These are phyloP conservation scores for Neofusicoccum cordaticola DNA, from an alignment of 2,329 filamentous ascomycete genomes.

Conservation along the genomic window DNA sequence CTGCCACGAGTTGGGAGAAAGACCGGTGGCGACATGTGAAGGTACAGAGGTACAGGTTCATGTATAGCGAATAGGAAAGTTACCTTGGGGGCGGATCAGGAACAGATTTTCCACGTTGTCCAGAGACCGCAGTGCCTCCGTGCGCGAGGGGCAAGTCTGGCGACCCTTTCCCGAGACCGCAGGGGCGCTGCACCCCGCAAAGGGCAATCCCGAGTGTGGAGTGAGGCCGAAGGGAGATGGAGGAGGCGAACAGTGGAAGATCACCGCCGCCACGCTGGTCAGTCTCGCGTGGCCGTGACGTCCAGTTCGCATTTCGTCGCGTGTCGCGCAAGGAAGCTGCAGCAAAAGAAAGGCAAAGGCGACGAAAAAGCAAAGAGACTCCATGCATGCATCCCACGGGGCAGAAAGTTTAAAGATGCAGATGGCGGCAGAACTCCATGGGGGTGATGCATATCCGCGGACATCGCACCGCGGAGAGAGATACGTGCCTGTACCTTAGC, in stretches of 20 bases:
- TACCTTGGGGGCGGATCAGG: not conserved
- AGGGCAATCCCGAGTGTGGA: not conserved
- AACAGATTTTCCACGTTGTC: not conserved
- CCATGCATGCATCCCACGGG: not conserved
- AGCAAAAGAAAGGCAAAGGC: not conserved
- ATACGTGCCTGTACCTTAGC: not conserved
- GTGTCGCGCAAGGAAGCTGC: not conserved
- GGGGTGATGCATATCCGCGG: not conserved
- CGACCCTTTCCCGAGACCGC: not conserved
- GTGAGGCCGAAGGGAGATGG: not conserved
- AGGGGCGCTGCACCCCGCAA: not conserved
- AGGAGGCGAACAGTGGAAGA: not conserved
- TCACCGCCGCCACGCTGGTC: not conserved
- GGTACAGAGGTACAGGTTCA: not conserved
- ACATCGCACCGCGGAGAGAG: not conserved
- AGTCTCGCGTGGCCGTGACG: slow-evolving; percentile 2
- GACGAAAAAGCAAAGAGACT: not conserved
- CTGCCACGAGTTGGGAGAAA: not conserved
- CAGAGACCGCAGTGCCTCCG: not conserved
- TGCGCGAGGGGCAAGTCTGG: not conserved
- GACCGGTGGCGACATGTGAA: slow-evolving; percentile 1
- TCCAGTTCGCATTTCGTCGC: not conserved
- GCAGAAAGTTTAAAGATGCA: not conserved
- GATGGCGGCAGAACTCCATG: not conserved
- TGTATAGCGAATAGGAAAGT: not conserved